Conservation (phyloP, 176 grass and related monocot species). For the Phoenix roebelenii region DNA sequence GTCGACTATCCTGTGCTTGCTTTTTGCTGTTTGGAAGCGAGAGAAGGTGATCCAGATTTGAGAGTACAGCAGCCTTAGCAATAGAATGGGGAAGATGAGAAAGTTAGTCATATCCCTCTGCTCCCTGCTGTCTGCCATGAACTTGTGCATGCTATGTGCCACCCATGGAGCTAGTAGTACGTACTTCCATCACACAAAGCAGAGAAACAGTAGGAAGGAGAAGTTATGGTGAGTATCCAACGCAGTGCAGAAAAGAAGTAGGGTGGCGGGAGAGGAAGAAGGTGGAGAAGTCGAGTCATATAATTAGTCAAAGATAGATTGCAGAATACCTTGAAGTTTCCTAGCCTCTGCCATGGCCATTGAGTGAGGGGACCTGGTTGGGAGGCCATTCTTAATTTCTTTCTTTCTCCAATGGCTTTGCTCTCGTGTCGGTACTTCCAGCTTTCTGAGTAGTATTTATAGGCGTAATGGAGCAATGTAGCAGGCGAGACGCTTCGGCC, state of each 20-base stretch:
- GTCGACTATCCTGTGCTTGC: slow-evolving; percentile 7
- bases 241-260: neutral
- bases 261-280: neutral
- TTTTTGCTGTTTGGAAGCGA: slow-evolving; percentile 1
- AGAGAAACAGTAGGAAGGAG: too few species aligned
- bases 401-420: neutral
- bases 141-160: slow-evolving; percentile 33
- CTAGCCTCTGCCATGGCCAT: slow-evolving; percentile 60
- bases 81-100: slow-evolving; percentile 10
- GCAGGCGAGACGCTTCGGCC: too few species aligned
- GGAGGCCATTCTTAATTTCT: slow-evolving; percentile 32
- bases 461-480: too few species aligned
- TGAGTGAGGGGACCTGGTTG: slow-evolving; percentile 41
- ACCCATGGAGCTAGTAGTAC: slow-evolving; percentile 47
- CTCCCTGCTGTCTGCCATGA: slow-evolving; percentile 12
- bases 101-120: slow-evolving; percentile 29
- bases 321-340: slow-evolving; percentile 42
- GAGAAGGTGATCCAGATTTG: slow-evolving; percentile 7
- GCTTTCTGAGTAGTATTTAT: too few species aligned
- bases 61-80: slow-evolving; percentile 5
- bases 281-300: neutral
- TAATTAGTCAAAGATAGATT: neutral
- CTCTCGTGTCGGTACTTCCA: too few species aligned
- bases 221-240: too few species aligned
- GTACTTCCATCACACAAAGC: slow-evolving; percentile 24